phyloP scores from a whole-genome alignment of 352 stramenopile species.

The Phytophthora pinifolia region DNA sequence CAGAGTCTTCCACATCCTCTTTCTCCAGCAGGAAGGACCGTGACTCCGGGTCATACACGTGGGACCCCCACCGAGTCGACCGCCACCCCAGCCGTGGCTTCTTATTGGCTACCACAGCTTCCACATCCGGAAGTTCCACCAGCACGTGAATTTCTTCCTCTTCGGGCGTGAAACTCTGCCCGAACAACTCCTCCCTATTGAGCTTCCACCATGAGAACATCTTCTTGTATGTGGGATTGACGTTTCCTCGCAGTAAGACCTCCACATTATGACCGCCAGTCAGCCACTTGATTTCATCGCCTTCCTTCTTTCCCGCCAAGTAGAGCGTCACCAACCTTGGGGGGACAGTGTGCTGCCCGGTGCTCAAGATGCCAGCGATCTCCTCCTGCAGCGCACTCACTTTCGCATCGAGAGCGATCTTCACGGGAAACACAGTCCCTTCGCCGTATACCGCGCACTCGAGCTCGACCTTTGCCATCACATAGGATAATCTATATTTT shows the following conservation, averaged over 20 bases:
- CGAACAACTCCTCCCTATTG: conserved; percentile 8
- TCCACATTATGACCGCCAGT: conserved; percentile 17
- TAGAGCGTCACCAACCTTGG: conserved; percentile 22
- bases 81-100: not conserved
- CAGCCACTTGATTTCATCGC: conserved; percentile 7
- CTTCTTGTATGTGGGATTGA: conserved; percentile 14
- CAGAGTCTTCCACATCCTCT: conserved; percentile 7
- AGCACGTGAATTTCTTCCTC: conserved; percentile 17
- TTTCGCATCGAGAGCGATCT: conserved; percentile 22
- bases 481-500: too few species aligned
- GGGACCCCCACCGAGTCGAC: not conserved
- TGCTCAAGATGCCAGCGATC: too few species aligned
- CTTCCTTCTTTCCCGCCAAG: conserved; percentile 24
- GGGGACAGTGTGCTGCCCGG: too few species aligned
- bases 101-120: conserved; percentile 1
- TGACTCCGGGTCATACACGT: conserved; percentile 2
- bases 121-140: conserved; percentile 1
- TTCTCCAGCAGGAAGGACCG: conserved; percentile 10
- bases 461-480: conserved; percentile 18
- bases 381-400: conserved; percentile 28
- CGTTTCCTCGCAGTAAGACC: conserved; percentile 6
- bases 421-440: conserved; percentile 22
- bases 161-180: conserved; percentile 9
- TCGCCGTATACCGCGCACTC: conserved; percentile 27
- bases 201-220: conserved; percentile 22